phyloP scores from a whole-genome alignment of 148 eudicot genomes.

The Rhododendron williamsianum region DNA sequence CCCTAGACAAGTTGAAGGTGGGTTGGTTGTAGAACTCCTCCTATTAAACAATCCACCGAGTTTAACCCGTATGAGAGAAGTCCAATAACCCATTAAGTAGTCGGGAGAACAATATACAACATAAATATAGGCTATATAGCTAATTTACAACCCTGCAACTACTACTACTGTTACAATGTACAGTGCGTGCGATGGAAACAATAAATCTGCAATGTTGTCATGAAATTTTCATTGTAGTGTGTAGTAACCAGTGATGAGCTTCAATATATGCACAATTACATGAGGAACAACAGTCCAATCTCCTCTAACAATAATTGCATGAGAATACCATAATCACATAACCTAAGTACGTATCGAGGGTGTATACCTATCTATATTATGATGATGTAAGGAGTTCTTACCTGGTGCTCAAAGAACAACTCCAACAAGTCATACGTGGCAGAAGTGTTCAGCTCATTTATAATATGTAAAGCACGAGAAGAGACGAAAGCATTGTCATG shows the following conservation, averaged over 20 bases:
- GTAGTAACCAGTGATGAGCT: background rate
- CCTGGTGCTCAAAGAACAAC: constrained; percentile 68
- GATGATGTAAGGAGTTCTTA: constrained; percentile 3
- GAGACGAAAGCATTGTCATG: constrained; percentile 43
- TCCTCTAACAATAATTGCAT: background rate
- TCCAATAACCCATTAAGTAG: background rate
- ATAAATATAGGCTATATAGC: background rate
- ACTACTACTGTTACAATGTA: background rate
- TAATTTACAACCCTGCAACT: background rate
- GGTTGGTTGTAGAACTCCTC: constrained; percentile 47
- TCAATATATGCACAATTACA: background rate
- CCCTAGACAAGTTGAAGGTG: constrained; percentile 47
- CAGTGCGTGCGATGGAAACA: background rate
- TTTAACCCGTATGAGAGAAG: background rate
- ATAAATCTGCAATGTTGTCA: background rate
- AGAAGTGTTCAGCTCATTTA: constrained; percentile 50
- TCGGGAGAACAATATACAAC: background rate
- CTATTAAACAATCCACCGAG: constrained; percentile 30
- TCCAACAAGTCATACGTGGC: constrained; percentile 71
- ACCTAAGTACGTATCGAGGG: background rate
- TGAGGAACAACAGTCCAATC: background rate
- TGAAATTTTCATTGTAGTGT: background rate
- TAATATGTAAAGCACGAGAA: constrained; percentile 78
- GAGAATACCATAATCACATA: background rate
- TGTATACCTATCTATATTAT: background rate